Evolutionary conservation across 768 basidiomycete genomes (phyloP).

Genomic region (Suillus hirtellus): DNA sequence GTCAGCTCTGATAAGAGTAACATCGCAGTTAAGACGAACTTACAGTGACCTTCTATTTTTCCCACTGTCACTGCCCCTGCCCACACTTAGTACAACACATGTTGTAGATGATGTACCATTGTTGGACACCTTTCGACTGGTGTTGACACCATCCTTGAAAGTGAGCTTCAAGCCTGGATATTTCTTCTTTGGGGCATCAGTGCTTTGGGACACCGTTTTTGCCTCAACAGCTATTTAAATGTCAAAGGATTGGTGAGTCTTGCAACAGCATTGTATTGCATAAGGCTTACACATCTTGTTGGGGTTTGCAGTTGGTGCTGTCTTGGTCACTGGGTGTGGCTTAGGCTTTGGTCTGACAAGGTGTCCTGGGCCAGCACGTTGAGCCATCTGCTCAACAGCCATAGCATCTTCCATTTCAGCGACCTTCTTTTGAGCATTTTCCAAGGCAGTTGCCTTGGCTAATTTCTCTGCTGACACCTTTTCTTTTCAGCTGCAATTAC

Average conservation of each 20-base stretch:
- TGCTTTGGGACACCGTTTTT: background rate
- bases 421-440: background rate
- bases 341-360: slow-evolving; percentile 5
- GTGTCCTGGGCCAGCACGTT: background rate
- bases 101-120: background rate
- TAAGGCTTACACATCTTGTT: background rate
- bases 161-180: background rate
- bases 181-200: background rate
- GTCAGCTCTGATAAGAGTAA: slow-evolving; percentile 1
- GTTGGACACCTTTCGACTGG: background rate
- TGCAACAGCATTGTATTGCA: background rate
- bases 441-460: background rate
- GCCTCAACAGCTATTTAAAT: background rate
- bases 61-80: too few species aligned
- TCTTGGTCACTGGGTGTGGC: background rate
- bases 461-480: background rate
- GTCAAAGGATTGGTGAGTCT: background rate
- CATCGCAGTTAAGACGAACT: background rate
- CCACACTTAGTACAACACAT: too few species aligned
- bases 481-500: background rate
- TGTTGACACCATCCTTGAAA: background rate
- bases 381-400: slow-evolving; percentile 3
- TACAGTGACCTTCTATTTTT: background rate
- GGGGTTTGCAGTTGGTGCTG: background rate
- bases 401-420: background rate